These are phyloP conservation scores for Yamadazyma laniorum DNA, from an alignment of 805 yeast species.

Conservation along the genomic window DNA sequence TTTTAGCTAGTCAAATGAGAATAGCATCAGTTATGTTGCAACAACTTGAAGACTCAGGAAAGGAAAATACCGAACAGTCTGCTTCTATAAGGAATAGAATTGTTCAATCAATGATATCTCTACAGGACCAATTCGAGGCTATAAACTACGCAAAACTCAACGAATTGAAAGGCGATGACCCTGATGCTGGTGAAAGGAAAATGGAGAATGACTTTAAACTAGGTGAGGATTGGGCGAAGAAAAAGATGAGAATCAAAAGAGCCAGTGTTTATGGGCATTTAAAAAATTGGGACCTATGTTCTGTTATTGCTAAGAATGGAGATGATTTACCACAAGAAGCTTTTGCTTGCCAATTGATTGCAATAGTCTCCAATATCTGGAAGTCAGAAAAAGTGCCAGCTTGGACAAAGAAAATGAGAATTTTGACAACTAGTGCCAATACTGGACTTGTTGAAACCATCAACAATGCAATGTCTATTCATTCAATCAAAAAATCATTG, in stretches of 20 bases:
- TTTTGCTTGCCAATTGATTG: constrained; percentile 91
- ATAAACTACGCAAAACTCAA: constrained; percentile 32
- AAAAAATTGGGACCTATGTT: constrained; percentile 91
- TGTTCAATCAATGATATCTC: constrained; percentile 32
- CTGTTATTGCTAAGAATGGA: constrained; percentile 95
- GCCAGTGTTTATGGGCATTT: constrained; percentile 81
- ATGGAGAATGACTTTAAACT: constrained; percentile 88
- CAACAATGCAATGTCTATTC: constrained; percentile 89
- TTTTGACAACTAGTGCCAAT: constrained; percentile 83
- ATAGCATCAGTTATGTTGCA: constrained; percentile 94
- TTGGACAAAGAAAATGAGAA: constrained; percentile 94
- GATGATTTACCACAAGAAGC: constrained; percentile 96
- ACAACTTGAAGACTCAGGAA: constrained; percentile 79
- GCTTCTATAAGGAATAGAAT: constrained; percentile 25
- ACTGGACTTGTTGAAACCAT: constrained; percentile 95
- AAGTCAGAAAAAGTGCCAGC: constrained; percentile 60
- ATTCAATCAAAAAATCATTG: constrained; percentile 88
- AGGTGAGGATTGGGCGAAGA: constrained; percentile 91
- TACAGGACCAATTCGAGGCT: constrained; percentile 42
- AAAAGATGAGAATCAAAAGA: constrained; percentile 74
- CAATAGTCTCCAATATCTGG: constrained; percentile 87
- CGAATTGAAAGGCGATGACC: constrained; percentile 60
- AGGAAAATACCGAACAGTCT: constrained; percentile 42
- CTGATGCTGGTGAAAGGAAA: constrained; percentile 75
- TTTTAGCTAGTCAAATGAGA: constrained; percentile 87